Evolutionary conservation across 2,329 filamentous ascomycete species (phyloP).

Genomic region (Stemphylium beticola): DNA sequence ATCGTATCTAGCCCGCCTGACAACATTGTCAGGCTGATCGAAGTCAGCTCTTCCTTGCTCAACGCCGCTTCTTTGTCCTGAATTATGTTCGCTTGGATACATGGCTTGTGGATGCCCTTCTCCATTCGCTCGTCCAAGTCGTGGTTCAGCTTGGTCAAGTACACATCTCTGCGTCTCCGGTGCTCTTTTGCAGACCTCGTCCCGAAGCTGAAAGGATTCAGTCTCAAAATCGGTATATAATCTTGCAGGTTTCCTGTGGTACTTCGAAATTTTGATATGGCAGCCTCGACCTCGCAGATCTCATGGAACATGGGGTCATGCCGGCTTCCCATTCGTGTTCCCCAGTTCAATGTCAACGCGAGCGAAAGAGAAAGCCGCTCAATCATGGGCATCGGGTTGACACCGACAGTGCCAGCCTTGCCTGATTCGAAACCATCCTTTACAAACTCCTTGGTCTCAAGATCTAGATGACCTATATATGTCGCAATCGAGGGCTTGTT

Average conservation of each 20-base stretch:
- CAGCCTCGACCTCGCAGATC: slow-evolving; percentile 68
- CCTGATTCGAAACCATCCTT: slow-evolving; percentile 66
- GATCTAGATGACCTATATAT: slow-evolving; percentile 67
- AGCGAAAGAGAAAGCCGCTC: slow-evolving; percentile 68
- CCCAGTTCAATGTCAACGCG: slow-evolving; percentile 70
- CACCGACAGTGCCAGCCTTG: slow-evolving; percentile 58
- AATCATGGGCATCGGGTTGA: slow-evolving; percentile 73
- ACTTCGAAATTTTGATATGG: slow-evolving; percentile 64
- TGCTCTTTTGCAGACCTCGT: slow-evolving; percentile 66
- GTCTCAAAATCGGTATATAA: slow-evolving; percentile 63
- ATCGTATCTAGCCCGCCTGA: slow-evolving; percentile 71
- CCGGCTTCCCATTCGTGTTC: slow-evolving; percentile 64
- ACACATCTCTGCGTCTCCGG: slow-evolving; percentile 65
- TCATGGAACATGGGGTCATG: slow-evolving; percentile 67
- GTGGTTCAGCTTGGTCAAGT: slow-evolving; percentile 63
- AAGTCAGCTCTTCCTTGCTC: slow-evolving; percentile 67
- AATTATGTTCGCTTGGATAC: slow-evolving; percentile 72
- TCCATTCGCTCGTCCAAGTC: slow-evolving; percentile 67
- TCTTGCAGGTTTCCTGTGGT: slow-evolving; percentile 68
- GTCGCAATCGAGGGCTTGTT: slow-evolving; percentile 69
- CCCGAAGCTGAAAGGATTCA: slow-evolving; percentile 68
- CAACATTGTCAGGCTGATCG: slow-evolving; percentile 72
- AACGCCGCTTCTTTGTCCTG: slow-evolving; percentile 67
- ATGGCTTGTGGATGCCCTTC: slow-evolving; percentile 66
- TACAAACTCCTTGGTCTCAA: slow-evolving; percentile 68